Base-by-base conservation (phyloP, 192 early-diverging fungal species). In the Irineochytrium annulatum region DNA sequence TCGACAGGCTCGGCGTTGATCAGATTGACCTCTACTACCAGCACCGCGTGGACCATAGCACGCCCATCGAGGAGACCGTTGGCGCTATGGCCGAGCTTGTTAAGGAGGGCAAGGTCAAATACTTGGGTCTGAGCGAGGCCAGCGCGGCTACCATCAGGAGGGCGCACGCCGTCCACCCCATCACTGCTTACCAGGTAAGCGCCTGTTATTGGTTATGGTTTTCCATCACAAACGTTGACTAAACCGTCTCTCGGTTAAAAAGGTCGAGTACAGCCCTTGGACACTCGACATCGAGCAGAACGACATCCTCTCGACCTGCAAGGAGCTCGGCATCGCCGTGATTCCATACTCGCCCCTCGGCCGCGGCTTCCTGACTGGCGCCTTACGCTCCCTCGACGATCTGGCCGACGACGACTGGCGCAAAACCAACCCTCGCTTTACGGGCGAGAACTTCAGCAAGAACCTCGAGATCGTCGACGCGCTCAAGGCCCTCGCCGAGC, bases 291-390 rank as follows among this genome's bases (percentile, higher is more conserved):
- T 86, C 13, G 83, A 87, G 66, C 79, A 72, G 0, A 74, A 85
- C 43, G 87, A 83, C 0, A 33, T 88, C 24, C 77, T 90, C 20
- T 66, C 80, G 24, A 67, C 79, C 20, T 90, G 89, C 60, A 76
- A 84, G 39, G 82, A 89, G 59, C 76, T 90, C 2, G 86, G 87
- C 33, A 73, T 92, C 39, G 85, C 69, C 29, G 63, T 76, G 22
- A 60, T 76, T 35, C 16, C 59, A 39, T 41, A 89, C 52, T 85
- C 86, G 4, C 87, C 87, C 2, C 59, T 91, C 2, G 88, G 86
- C 1, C 77, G 83, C 43, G 89, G 89, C 0, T 80, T 87, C 22
- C 57, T 89, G 39, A 81, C 81, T 1, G 83, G 86, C 11, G 59
- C 72, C 20, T 79, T 86, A 60, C 76, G 70, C 54, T 71, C 65